Percentiles rank a stretch among this genome's conserved stretches.
phyloP scores from a whole-genome alignment of 2,329 filamentous ascomycete genomes.

The Fusarium sp. region DNA sequence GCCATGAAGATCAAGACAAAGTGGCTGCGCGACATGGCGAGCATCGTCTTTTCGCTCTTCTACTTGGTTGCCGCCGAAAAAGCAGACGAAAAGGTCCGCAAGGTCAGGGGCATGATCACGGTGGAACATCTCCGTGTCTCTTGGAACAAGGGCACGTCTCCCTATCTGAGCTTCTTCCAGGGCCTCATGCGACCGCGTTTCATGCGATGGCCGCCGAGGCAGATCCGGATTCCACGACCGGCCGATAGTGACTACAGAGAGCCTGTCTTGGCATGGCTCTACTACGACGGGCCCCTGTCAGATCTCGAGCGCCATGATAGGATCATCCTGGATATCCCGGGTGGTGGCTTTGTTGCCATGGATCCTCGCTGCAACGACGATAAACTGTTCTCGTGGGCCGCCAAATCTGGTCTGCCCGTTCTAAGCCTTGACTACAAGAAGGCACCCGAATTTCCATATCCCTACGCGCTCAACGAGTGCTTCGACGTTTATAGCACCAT shows the following conservation, averaged over 20 bases:
- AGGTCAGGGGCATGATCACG: slow-evolving; percentile 85
- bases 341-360: slow-evolving; percentile 97
- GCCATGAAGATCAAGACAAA: slow-evolving; percentile 88
- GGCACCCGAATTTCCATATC: slow-evolving; percentile 61
- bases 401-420: slow-evolving; percentile 85
- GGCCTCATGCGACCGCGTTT: slow-evolving; percentile 79
- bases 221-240: slow-evolving; percentile 85
- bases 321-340: slow-evolving; percentile 88
- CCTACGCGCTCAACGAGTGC: slow-evolving; percentile 59
- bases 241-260: slow-evolving; percentile 82
- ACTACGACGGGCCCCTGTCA: slow-evolving; percentile 87
- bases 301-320: slow-evolving; percentile 79
- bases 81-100: slow-evolving; percentile 95
- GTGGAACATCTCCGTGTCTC: slow-evolving; percentile 90
- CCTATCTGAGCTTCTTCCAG: slow-evolving; percentile 80
- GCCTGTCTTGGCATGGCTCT: slow-evolving; percentile 86
- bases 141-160: slow-evolving; percentile 94
- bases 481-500: slow-evolving; percentile 57
- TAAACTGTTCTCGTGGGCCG: slow-evolving; percentile 91
- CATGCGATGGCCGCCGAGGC: slow-evolving; percentile 81
- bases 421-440: slow-evolving; percentile 85
- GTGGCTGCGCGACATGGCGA: slow-evolving; percentile 83
- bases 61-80: slow-evolving; percentile 93
- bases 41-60: slow-evolving; percentile 85
- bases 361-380: slow-evolving; percentile 93